Evolutionary conservation across 2,329 filamentous ascomycete species (phyloP), one percentile per base, ranked within the genome.

Genomic region (Ascochyta koolunga): DNA sequence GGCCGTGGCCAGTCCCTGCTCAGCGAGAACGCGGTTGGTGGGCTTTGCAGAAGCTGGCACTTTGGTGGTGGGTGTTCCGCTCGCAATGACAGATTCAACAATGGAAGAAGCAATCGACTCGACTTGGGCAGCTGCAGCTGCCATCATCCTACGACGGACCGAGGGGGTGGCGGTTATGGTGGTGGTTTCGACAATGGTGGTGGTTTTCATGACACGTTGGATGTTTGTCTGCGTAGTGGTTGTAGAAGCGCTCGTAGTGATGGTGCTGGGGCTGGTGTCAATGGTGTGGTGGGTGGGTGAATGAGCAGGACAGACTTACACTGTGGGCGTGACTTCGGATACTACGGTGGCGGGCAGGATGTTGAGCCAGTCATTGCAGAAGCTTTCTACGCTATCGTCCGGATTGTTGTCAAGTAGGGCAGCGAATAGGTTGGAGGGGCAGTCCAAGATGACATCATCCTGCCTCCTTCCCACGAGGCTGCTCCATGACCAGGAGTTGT

Each of bases 291-390:
- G n/a, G 8, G 25, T 38, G n/a, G 31, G 10, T 22, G 2, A 8
- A 16, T n/a, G 21, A 16, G 35, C 4, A 29, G 10, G 11, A n/a
- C n/a, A n/a, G 2, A 29, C 61, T 55, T 61, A 73, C 70, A 64
- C 41, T 11, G 62, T 67, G 1, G 64, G 63, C 10, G 66, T 71
- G 19, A 56, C 48, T 11, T 68, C 64, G 5, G 60, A 44, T 9
- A 58, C 54, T 9, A 46, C 44, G 19, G 67, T 70, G 11, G 66
- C 54, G 21, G 69, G 65, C 7, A 48, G 47, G 5, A 71, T 61
- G n/a, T 55, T 64, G 31, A 73, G 59, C 60, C 61, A 66, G 43
- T 58, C 62, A 39, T 71, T 70, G 52, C 69, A 72, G 42, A 72
- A 69, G 10, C 41, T 61, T 24, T 64, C 54, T 21, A 62, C 51